Conservation (phyloP, 768 basidiomycete species). For the Leccinum incarnatum region DNA sequence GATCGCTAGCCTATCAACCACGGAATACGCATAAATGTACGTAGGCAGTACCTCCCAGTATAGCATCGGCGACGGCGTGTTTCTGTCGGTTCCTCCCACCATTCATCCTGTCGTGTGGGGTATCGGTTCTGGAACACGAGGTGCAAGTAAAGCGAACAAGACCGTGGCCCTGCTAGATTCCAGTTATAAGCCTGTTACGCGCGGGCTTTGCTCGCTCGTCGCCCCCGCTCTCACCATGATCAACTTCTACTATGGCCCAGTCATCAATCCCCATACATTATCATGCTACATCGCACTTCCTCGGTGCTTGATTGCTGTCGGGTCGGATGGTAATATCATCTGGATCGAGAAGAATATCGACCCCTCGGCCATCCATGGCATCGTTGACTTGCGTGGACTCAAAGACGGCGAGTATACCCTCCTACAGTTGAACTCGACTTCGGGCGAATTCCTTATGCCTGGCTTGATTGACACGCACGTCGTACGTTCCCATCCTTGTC, state of each 20-base stretch:
- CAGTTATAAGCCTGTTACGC: not conserved
- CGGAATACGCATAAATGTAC: not conserved
- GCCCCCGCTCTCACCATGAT: constrained; percentile 8
- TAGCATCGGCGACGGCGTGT: too few species aligned
- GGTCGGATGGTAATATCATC: constrained; percentile 51
- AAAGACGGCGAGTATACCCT: constrained; percentile 32
- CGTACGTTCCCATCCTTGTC: constrained; percentile 41
- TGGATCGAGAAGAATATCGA: constrained; percentile 69
- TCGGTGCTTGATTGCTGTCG: constrained; percentile 54
- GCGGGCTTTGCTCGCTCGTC: not conserved
- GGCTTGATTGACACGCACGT: constrained; percentile 91
- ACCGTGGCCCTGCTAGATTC: not conserved
- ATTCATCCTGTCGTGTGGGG: not conserved
- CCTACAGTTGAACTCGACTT: constrained; percentile 31
- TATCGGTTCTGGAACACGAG: not conserved
- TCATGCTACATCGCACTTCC: constrained; percentile 45
- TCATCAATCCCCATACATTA: constrained; percentile 51
- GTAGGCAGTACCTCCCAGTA: not conserved
- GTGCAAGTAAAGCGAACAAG: not conserved
- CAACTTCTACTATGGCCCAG: constrained; percentile 54
- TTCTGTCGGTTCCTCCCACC: not conserved
- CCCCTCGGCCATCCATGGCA: constrained; percentile 46
- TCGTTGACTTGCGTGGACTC: constrained; percentile 49
- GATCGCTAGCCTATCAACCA: not conserved
- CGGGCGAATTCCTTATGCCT: constrained; percentile 72